Evolutionary conservation across 768 basidiomycete species (phyloP).

Genomic region (Hebeloma cylindrosporum): DNA sequence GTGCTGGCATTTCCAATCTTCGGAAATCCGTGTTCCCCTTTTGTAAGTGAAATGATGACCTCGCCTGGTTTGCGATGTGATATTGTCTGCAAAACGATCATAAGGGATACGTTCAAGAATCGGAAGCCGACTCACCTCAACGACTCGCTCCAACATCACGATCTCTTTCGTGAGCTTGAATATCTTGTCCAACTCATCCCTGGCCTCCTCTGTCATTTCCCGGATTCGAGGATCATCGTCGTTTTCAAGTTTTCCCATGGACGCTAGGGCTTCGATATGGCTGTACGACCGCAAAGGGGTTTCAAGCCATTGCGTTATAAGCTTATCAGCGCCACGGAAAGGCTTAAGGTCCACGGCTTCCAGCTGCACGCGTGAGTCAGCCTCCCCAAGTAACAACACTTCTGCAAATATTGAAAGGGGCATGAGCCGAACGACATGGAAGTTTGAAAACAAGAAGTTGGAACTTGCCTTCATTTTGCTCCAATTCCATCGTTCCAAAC

Average conservation of each 20-base stretch:
- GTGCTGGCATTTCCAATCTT: conserved; percentile 4
- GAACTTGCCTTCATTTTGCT: too few species aligned
- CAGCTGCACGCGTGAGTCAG: conserved; percentile 6
- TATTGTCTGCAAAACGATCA: conserved; percentile 11
- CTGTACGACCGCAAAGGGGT: conserved; percentile 11
- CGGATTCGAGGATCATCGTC: conserved; percentile 28
- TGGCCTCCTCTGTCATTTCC: conserved; percentile 40
- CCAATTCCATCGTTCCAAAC: too few species aligned
- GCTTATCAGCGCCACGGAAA: conserved; percentile 12
- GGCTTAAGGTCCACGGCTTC: conserved; percentile 18
- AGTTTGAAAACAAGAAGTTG: too few species aligned
- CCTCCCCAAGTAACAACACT: too few species aligned
- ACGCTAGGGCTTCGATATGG: conserved; percentile 22
- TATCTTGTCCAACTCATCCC: conserved; percentile 33
- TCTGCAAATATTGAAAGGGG: too few species aligned
- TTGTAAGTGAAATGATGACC: conserved; percentile 11
- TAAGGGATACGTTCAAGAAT: background rate
- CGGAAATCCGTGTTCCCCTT: conserved; percentile 8
- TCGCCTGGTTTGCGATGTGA: conserved; percentile 10
- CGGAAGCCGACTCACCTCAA: conserved; percentile 20
- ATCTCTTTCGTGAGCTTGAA: conserved; percentile 34
- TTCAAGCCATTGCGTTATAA: conserved; percentile 21
- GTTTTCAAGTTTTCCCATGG: conserved; percentile 8
- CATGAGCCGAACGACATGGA: too few species aligned
- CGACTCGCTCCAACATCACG: conserved; percentile 22